Base-by-base conservation (phyloP, 495 filamentous ascomycete species). In the Tetracladium setigerum region DNA sequence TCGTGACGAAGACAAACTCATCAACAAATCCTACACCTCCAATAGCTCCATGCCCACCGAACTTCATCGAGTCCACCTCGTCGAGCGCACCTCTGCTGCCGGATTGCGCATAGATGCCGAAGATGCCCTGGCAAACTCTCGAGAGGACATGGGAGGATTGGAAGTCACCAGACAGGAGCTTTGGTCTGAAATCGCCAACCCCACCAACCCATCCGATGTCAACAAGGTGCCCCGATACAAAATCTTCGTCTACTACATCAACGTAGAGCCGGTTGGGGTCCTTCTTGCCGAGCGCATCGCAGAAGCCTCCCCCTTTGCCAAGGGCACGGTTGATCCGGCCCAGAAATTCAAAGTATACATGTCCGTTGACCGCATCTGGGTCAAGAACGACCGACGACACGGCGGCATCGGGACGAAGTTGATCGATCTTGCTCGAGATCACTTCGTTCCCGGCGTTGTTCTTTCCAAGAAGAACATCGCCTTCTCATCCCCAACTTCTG, bases 321-420 rank as follows among this genome's bases (percentile, higher is more conserved):
- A 24, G 38, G 36, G 16, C 38, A 13, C 31, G 32, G 22, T 14
- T 24, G 22, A 16, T 24, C 24, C 13, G 41, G 34, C 13, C 17
- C 18, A 30, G 15, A 12, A 16, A 13, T 18, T 40, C 15, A 12
- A n/a, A 6, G 42, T 38, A 16, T 40, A 24, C 13, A 46, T 52
- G 30, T 48, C 40, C 9, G 36, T 58, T n/a, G 50, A 56, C 17
- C 42, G 50, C 5, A 41, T 60, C 18, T 60, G 53, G 53, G 41
- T 49, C 4, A 5, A 14, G 2, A 5, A 36, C 14, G 14, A 38
- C 6, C 38, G 44, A 24, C 32, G 47, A 8, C 38, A 45, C 5
- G 38, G 46, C 9, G 47, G 57, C 5, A 13, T 27, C 19, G 57
- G 50, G 8, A 47, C 43, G 10, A 27, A 11, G 4, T 32, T 60